Evolutionary conservation across 2,329 filamentous ascomycete species (phyloP), one percentile per base, ranked within the genome.

Genomic region (Cladosporium velox): DNA sequence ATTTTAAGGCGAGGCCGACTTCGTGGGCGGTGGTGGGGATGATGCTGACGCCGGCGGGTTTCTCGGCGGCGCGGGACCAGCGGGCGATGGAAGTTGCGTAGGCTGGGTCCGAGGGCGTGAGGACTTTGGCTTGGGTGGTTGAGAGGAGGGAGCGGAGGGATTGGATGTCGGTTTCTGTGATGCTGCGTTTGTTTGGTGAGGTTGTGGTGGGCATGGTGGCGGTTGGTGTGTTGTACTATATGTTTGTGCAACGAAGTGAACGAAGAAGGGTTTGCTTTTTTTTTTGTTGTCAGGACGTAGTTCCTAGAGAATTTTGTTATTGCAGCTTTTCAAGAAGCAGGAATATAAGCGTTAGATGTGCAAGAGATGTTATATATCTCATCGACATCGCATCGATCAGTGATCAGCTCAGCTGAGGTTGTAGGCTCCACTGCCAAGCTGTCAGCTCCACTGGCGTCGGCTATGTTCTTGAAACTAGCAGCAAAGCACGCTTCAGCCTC

Each of bases 1-100:
- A 85, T 30, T 78, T 76, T 55, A 86, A 72, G 0, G 79, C 77
- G 7, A 77, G 73, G 26, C 79, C 77, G 38, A 82, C 76, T 67
- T 85, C 81, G 14, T 77, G 72, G 1, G 75, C 68, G 0, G 77
- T 78, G 10, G 72, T 77, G 1, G 83, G 82, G 49, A 79, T 73
- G 8, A 84, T 75, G 44, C 84, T 80, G 0, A 80, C 75, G 6
- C 81, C 84, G 18, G 73, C 71, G 15, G 72, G 69, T 44, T 74
- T 74, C 54, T 72, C 70, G 12, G 73, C 73, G 11, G 72, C 72
- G 57, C 65, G 35, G 2, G 69, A 71, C 73, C 73, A 73, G 24
- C 71, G 70, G 18, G 69, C 58, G 26, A 73, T 70, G 0, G 72
- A 71, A 3, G 62, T 54, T 26, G 60, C 44, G 60, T 72, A 72